A percentile compares a stretch with the other conserved stretches of the same genome.
These are phyloP conservation scores for Erigeron canadensis DNA, from an alignment of 129 eudicot species.

Conservation along the genomic window DNA sequence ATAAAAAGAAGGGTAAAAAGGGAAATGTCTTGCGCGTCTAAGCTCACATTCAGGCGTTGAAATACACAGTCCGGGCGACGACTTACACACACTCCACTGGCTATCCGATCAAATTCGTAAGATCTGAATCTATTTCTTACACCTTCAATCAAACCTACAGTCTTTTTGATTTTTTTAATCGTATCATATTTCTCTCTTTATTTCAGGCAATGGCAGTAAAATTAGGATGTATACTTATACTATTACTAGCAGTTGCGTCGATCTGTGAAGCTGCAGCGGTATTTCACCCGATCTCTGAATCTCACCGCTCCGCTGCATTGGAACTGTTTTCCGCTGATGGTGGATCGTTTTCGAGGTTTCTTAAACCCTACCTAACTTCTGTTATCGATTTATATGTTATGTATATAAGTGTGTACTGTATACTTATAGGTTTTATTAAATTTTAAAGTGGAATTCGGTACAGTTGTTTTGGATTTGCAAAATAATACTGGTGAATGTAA, in stretches of 20 bases:
- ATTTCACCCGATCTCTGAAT: slow-evolving; percentile 62
- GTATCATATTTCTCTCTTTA: background rate
- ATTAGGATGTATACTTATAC: slow-evolving; percentile 46
- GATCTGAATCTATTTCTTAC: slow-evolving; percentile 7
- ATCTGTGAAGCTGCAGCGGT: slow-evolving; percentile 57
- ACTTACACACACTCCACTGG: slow-evolving; percentile 24
- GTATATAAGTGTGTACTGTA: background rate
- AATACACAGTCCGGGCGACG: slow-evolving; percentile 26
- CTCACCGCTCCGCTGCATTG: slow-evolving; percentile 77
- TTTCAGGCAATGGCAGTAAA: slow-evolving; percentile 53
- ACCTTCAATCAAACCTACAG: slow-evolving; percentile 7
- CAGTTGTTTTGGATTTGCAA: background rate
- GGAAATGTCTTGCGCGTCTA: slow-evolving; percentile 2
- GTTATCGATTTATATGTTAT: slow-evolving; percentile 1
- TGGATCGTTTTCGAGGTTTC: slow-evolving; percentile 66
- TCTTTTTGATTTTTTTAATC: background rate
- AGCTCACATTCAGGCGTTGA: slow-evolving; percentile 26
- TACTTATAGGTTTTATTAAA: background rate
- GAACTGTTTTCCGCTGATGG: slow-evolving; percentile 45
- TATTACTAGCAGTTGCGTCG: slow-evolving; percentile 36
- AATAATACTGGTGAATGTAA: background rate
- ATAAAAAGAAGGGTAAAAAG: background rate
- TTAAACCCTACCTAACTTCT: slow-evolving; percentile 35
- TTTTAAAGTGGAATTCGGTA: slow-evolving; percentile 8
- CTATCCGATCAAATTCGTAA: slow-evolving; percentile 23